These are phyloP conservation scores for Ramaria sp. DNA, from an alignment of 768 basidiomycete genomes.

Conservation along the genomic window DNA sequence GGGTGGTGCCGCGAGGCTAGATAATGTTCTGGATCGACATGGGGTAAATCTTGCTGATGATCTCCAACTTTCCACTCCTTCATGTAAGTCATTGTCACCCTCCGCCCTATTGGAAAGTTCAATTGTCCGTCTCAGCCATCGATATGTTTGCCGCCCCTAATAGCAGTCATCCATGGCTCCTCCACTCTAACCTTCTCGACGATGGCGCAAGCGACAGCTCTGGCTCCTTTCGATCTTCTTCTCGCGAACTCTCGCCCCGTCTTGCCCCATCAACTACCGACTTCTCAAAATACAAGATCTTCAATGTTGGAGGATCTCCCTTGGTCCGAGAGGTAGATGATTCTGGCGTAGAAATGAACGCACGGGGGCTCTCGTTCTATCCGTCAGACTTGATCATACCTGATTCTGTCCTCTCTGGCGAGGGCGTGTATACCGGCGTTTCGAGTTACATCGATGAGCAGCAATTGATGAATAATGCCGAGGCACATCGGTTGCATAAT, in stretches of 20 bases:
- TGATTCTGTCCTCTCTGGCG: background rate
- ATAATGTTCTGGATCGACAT: background rate
- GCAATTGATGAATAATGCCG: no score
- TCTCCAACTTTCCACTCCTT: background rate
- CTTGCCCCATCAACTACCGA: background rate
- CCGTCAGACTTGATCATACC: background rate
- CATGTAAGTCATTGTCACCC: background rate
- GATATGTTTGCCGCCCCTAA: conserved; percentile 2
- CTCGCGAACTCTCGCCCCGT: conserved; percentile 4
- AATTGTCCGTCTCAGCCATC: background rate
- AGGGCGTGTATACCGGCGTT: background rate
- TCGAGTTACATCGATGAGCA: background rate
- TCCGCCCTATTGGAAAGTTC: background rate
- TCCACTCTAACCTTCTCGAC: conserved; percentile 1
- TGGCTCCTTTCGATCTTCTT: conserved; percentile 5
- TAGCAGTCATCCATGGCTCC: background rate
- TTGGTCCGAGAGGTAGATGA: background rate
- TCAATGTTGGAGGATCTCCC: background rate
- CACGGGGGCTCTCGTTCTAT: background rate
- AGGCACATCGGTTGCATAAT: background rate
- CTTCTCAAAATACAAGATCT: background rate
- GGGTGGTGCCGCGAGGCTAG: background rate
- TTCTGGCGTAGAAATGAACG: background rate
- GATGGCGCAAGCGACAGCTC: conserved; percentile 4
- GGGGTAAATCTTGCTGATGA: background rate